phyloP scores from a whole-genome alignment of 345 rosid species.

The Lenwebbia sp. region DNA sequence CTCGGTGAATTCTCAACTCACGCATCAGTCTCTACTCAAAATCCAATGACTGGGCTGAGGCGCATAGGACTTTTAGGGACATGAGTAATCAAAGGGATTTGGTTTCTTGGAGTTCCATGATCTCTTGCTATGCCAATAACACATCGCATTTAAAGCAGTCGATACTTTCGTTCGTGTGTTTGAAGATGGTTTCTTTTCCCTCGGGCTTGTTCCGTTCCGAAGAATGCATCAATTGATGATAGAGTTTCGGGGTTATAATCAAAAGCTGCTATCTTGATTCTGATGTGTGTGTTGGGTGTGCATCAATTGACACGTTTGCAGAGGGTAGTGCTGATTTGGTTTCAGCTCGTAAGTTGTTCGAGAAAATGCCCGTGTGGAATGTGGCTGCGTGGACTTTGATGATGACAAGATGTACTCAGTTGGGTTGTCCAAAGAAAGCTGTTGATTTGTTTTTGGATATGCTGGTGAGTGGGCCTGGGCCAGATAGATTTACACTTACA shows the following conservation, averaged over 20 bases:
- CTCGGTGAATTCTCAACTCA: neutral
- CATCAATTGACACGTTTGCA: slow-evolving; percentile 52
- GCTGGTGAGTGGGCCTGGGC: slow-evolving; percentile 33
- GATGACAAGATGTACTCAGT: slow-evolving; percentile 42
- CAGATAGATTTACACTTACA: slow-evolving; percentile 43
- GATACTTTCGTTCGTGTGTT: neutral
- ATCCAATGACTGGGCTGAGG: neutral
- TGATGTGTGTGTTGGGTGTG: slow-evolving; percentile 60
- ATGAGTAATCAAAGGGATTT: neutral
- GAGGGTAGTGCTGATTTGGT: slow-evolving; percentile 34
- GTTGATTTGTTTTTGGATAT: slow-evolving; percentile 33
- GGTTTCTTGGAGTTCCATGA: neutral
- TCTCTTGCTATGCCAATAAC: neutral
- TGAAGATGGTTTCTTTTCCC: neutral
- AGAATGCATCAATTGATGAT: slow-evolving; percentile 18
- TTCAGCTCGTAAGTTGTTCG: slow-evolving; percentile 11
- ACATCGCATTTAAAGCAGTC: neutral
- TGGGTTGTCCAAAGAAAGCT: slow-evolving; percentile 40
- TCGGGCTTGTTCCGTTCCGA: slow-evolving; percentile 41
- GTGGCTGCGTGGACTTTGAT: slow-evolving; percentile 8
- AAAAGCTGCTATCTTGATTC: slow-evolving; percentile 45
- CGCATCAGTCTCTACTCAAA: neutral
- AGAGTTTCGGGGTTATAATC: slow-evolving; percentile 38
- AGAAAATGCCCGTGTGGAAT: too few species aligned
- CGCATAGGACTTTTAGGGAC: neutral